phyloP scores from a whole-genome alignment of 2,329 filamentous ascomycete species.

The Pezizomycotina sp. region DNA sequence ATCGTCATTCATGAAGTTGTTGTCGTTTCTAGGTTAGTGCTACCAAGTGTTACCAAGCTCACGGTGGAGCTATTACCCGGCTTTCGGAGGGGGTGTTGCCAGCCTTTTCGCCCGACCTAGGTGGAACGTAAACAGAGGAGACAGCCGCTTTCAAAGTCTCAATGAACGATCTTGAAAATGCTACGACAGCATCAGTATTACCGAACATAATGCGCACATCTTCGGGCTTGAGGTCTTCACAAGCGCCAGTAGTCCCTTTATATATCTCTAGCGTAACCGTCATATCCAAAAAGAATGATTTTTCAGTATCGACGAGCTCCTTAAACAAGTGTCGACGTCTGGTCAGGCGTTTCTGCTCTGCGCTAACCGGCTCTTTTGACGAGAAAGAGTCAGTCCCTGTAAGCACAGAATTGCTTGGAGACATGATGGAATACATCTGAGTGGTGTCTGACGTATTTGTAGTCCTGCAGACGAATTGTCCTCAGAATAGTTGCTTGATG shows the following conservation, averaged over 20 bases:
- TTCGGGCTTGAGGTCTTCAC: slow-evolving; percentile 59
- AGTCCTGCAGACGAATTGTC: slow-evolving; percentile 18
- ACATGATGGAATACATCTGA: slow-evolving; percentile 9
- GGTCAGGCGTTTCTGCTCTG: slow-evolving; percentile 54
- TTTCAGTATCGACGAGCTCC: slow-evolving; percentile 84
- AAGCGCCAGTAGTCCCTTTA: slow-evolving; percentile 75
- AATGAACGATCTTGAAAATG: slow-evolving; percentile 67
- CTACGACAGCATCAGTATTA: slow-evolving; percentile 79
- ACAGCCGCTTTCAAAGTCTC: slow-evolving; percentile 66
- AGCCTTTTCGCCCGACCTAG: slow-evolving; percentile 20
- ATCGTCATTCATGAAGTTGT: slow-evolving; percentile 33
- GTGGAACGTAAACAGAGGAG: slow-evolving; percentile 52
- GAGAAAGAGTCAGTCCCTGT: slow-evolving; percentile 25
- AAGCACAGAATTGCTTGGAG: slow-evolving; percentile 15
- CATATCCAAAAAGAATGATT: slow-evolving; percentile 84
- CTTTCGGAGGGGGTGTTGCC: slow-evolving; percentile 27
- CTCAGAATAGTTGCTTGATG: slow-evolving; percentile 25
- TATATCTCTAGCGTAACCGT: slow-evolving; percentile 96
- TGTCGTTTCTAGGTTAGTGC: too few relatives aligned
- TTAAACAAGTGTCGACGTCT: slow-evolving; percentile 75
- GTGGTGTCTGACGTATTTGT: slow-evolving; percentile 9
- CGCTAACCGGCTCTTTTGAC: slow-evolving; percentile 34
- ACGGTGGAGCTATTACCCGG: slow-evolving; percentile 21
- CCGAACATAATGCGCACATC: slow-evolving; percentile 84
- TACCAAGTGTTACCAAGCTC: slow-evolving; percentile 10